Conservation (phyloP, 1,284 basidiomycete genomes). For the Caloboletus inedulis region DNA sequence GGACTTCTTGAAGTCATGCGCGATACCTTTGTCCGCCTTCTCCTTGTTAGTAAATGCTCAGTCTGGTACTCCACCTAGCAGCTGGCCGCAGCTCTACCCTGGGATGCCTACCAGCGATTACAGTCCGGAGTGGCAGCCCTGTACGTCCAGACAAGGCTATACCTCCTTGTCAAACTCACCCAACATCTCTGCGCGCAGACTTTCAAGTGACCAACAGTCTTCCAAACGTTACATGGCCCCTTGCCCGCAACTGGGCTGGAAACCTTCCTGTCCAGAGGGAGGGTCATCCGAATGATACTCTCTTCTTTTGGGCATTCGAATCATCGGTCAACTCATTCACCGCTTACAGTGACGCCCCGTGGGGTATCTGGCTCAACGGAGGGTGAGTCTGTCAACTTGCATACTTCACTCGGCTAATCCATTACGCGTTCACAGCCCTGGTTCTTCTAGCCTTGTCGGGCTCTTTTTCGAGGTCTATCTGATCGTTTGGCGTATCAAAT, state of each 20-base stretch:
- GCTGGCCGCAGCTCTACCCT: slow-evolving; percentile 34
- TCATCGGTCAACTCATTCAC: slow-evolving; percentile 59
- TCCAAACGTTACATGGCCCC: slow-evolving; percentile 60
- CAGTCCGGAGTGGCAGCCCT: slow-evolving; percentile 60
- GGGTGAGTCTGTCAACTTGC: slow-evolving; percentile 43
- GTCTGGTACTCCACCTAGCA: slow-evolving; percentile 27
- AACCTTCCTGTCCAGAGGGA: slow-evolving; percentile 62
- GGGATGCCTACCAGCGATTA: slow-evolving; percentile 42
- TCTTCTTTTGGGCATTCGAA: slow-evolving; percentile 74
- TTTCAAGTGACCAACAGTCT: slow-evolving; percentile 54
- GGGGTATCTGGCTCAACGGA: slow-evolving; percentile 76
- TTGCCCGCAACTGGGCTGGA: slow-evolving; percentile 60
- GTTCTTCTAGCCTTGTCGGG: slow-evolving; percentile 65
- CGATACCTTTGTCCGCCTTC: slow-evolving; percentile 1
- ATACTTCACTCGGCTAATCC: neutral
- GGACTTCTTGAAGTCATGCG: slow-evolving; percentile 18
- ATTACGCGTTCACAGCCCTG: slow-evolving; percentile 45
- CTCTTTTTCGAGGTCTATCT: slow-evolving; percentile 57
- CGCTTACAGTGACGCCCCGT: slow-evolving; percentile 46
- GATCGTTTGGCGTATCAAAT: neutral
- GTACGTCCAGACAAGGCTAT: slow-evolving; percentile 40
- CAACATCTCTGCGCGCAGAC: slow-evolving; percentile 34
- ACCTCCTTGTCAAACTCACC: neutral
- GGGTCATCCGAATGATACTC: slow-evolving; percentile 66
- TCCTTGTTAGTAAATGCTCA: slow-evolving; percentile 23